Conservation (phyloP, 2,329 filamentous ascomycete species). For the Monilinia vaccinii-corymbosi region DNA sequence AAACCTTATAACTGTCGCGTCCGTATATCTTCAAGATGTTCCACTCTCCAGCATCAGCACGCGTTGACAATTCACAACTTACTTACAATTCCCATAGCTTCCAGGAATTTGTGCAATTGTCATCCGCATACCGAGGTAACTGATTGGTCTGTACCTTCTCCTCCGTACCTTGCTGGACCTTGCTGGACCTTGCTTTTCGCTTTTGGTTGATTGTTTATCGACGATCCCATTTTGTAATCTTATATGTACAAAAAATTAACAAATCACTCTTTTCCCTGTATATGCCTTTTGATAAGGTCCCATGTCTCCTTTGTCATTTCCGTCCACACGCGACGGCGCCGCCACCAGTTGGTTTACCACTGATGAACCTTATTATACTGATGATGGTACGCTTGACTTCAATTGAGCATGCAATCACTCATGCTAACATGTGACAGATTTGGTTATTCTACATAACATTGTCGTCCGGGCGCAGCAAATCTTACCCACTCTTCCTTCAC, state of each 20-base stretch:
- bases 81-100: background rate
- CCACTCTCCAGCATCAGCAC: conserved; percentile 1
- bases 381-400: conserved; percentile 41
- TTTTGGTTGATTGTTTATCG: conserved; percentile 9
- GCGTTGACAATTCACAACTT: background rate
- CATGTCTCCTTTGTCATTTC: conserved; percentile 36
- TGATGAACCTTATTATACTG: conserved; percentile 44
- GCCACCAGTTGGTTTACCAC: conserved; percentile 7
- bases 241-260: conserved; percentile 18
- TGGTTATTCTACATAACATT: conserved; percentile 69
- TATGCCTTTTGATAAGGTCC: conserved; percentile 23
- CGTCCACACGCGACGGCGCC: conserved; percentile 15
- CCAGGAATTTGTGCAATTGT: background rate
- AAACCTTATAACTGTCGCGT: background rate
- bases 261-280: conserved; percentile 5
- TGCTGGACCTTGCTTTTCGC: conserved; percentile 3
- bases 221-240: conserved; percentile 31
- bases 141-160: background rate
- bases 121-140: background rate
- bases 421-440: conserved; percentile 44
- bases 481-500: conserved; percentile 45
- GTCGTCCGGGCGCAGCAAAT: conserved; percentile 62
- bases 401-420: background rate
- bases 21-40: background rate
- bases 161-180: conserved; percentile 2